Percentiles rank a stretch among this genome's conserved stretches.
These are phyloP conservation scores for Rostrohypoxylon terebratum DNA, from an alignment of 495 filamentous ascomycete species.

Conservation along the genomic window DNA sequence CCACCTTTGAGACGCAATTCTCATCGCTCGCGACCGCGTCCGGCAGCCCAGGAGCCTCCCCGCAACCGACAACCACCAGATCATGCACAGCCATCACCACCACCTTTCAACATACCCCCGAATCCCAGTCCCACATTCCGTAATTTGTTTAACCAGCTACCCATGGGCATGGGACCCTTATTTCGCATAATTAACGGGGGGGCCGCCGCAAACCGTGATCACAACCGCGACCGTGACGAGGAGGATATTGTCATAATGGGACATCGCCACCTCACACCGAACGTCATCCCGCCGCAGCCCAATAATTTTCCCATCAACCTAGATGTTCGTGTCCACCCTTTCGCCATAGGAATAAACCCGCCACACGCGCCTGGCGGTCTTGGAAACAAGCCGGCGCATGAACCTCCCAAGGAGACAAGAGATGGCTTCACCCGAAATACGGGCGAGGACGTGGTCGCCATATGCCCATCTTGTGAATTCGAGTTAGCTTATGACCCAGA, in stretches of 20 bases:
- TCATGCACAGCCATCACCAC: neutral
- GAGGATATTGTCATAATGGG: conserved; percentile 57
- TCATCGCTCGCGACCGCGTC: neutral
- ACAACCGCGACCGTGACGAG: conserved; percentile 38
- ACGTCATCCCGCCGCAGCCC: conserved; percentile 1
- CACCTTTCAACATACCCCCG: neutral
- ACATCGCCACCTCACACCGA: conserved; percentile 27
- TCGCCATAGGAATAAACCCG: neutral
- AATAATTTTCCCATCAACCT: conserved; percentile 31
- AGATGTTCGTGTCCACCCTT: conserved; percentile 39
- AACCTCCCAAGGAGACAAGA: conserved; percentile 51
- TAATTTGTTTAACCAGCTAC: conserved; percentile 22
- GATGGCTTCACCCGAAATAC: conserved; percentile 59
- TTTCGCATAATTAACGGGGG: conserved; percentile 26
- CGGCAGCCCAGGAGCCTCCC: conserved; percentile 4
- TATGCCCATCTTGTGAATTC: conserved; percentile 61
- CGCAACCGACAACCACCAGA: conserved; percentile 1
- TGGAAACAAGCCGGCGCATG: conserved; percentile 47
- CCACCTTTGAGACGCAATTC: conserved; percentile 19
- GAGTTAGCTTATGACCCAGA: conserved; percentile 61
- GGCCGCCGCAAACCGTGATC: conserved; percentile 25
- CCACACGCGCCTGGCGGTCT: conserved; percentile 16
- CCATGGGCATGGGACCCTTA: too few species aligned
- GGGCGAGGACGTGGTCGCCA: conserved; percentile 52
- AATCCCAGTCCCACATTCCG: conserved; percentile 4